These are phyloP conservation scores for Purpureocillium takamizusanense DNA, from an alignment of 2,329 filamentous ascomycete genomes.

Conservation along the genomic window DNA sequence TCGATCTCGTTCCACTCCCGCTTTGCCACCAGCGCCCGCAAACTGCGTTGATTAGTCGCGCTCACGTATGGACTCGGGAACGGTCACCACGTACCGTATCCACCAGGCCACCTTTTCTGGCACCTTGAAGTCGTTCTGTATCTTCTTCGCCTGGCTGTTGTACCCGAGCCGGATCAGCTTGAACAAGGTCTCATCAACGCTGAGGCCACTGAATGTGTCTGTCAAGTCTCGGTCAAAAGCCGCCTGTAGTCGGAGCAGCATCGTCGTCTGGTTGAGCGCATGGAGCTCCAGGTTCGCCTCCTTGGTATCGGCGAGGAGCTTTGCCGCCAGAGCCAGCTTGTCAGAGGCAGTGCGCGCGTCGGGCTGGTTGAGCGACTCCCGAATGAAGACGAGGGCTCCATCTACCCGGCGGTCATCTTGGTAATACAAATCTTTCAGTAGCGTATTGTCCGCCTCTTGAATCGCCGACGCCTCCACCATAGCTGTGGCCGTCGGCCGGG, in stretches of 20 bases:
- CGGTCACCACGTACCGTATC: conserved; percentile 45
- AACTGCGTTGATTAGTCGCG: conserved; percentile 30
- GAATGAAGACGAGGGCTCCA: conserved; percentile 77
- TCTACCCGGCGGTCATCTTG: conserved; percentile 89
- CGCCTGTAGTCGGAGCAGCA: conserved; percentile 78
- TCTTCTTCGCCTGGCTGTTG: conserved; percentile 73
- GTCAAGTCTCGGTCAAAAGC: conserved; percentile 76
- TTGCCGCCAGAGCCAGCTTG: conserved; percentile 80
- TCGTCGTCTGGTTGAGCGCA: conserved; percentile 69
- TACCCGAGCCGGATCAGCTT: conserved; percentile 77
- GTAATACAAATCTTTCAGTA: conserved; percentile 95
- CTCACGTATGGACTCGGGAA: background rate
- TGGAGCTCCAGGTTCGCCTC: conserved; percentile 67
- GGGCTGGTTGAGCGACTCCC: conserved; percentile 69
- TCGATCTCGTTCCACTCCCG: conserved; percentile 90
- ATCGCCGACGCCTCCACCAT: conserved; percentile 77
- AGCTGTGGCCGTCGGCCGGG: conserved; percentile 74
- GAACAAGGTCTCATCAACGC: conserved; percentile 86
- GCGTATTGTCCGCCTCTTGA: conserved; percentile 60
- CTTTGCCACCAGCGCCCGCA: conserved; percentile 81
- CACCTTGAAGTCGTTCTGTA: conserved; percentile 88
- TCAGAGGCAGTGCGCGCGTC: conserved; percentile 64
- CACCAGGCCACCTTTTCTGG: conserved; percentile 87
- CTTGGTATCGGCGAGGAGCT: conserved; percentile 74
- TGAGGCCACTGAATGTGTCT: conserved; percentile 69